These are phyloP conservation scores for Aspergillus bridgeri DNA, from an alignment of 495 filamentous ascomycete species.

Conservation along the genomic window DNA sequence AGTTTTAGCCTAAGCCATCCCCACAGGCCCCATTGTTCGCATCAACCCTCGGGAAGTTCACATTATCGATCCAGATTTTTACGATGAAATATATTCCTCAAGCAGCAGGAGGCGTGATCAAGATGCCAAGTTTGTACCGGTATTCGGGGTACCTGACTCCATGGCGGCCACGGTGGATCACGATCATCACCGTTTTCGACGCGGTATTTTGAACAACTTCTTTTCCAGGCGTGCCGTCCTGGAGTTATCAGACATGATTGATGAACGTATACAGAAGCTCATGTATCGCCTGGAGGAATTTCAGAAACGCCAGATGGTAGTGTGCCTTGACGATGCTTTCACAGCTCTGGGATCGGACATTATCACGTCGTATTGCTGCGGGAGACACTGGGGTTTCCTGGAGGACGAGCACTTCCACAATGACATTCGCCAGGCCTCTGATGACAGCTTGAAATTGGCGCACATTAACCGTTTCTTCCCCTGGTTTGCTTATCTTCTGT, in stretches of 20 bases:
- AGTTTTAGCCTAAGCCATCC: neutral
- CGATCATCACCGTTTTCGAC: slow-evolving; percentile 48
- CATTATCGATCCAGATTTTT: slow-evolving; percentile 38
- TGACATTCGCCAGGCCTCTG: slow-evolving; percentile 17
- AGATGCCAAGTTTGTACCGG: slow-evolving; percentile 25
- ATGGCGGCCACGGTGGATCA: slow-evolving; percentile 46
- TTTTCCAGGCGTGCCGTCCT: slow-evolving; percentile 49
- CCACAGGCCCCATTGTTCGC: too few relatives aligned
- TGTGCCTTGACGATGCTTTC: slow-evolving; percentile 20
- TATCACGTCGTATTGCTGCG: slow-evolving; percentile 42
- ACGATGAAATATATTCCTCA: slow-evolving; percentile 36
- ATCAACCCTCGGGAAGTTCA: slow-evolving; percentile 41
- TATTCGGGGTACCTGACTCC: slow-evolving; percentile 25
- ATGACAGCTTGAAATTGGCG: slow-evolving; percentile 16
- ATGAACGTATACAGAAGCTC: slow-evolving; percentile 40
- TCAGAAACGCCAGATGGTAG: slow-evolving; percentile 11
- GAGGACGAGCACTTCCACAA: slow-evolving; percentile 18
- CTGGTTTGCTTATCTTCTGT: too few relatives aligned
- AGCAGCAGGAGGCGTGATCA: slow-evolving; percentile 32
- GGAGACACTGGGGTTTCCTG: slow-evolving; percentile 31
- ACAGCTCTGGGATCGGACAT: slow-evolving; percentile 36
- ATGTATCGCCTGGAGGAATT: slow-evolving; percentile 31
- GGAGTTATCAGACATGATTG: slow-evolving; percentile 42
- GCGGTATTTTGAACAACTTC: slow-evolving; percentile 43
- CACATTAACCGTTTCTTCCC: slow-evolving; percentile 31